These are phyloP conservation scores for Ilex asprella DNA, from an alignment of 257 asterid genomes.

Conservation along the genomic window DNA sequence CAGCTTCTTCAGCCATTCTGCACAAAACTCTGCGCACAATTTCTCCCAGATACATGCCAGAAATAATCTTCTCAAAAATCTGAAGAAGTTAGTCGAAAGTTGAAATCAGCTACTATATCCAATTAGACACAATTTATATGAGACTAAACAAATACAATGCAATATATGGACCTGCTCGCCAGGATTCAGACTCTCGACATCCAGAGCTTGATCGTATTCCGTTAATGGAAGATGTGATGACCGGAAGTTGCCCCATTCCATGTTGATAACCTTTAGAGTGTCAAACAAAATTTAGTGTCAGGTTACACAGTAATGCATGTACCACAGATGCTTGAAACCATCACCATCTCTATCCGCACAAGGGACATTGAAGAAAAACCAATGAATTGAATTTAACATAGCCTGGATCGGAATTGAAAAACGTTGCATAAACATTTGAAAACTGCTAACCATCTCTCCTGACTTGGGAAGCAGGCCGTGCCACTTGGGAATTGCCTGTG, in stretches of 20 bases:
- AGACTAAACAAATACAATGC: neutral
- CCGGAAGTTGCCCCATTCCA: constrained; percentile 95
- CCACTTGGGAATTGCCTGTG: constrained; percentile 80
- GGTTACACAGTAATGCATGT: no score
- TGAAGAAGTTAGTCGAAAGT: constrained; percentile 25
- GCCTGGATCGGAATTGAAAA: neutral
- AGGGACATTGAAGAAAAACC: constrained; percentile 1
- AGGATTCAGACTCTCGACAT: constrained; percentile 80
- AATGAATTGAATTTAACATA: constrained; percentile 5
- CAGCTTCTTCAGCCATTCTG: constrained; percentile 78
- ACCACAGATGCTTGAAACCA: neutral
- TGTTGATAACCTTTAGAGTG: constrained; percentile 70
- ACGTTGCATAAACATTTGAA: constrained; percentile 2
- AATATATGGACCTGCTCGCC: constrained; percentile 69
- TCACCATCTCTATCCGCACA: neutral
- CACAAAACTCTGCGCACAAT: constrained; percentile 77
- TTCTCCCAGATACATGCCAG: constrained; percentile 98
- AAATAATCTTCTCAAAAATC: constrained; percentile 82
- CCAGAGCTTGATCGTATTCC: constrained; percentile 66
- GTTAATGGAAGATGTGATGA: constrained; percentile 87
- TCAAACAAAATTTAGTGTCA: neutral
- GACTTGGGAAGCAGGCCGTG: constrained; percentile 62
- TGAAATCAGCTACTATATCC: neutral
- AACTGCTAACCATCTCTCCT: constrained; percentile 68
- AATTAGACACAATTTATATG: neutral